Evolutionary conservation across 768 basidiomycete genomes (phyloP).

Genomic region (Cantharellus cinnabarinus): DNA sequence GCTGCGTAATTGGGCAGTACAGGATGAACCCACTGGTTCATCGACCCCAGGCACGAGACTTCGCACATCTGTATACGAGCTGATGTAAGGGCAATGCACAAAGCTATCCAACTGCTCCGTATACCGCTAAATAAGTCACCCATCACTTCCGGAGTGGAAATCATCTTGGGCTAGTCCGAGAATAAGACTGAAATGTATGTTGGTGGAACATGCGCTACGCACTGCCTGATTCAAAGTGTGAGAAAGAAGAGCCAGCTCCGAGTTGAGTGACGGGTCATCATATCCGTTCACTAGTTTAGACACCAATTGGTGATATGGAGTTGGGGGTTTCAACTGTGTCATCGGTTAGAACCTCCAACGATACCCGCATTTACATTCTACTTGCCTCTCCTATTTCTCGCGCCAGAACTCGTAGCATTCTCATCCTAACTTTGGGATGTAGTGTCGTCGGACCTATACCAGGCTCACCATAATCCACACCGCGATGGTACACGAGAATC

Average conservation of each 20-base stretch:
- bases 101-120: too few relatives aligned
- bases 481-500: constrained; percentile 29
- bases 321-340: constrained; percentile 9
- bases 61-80: constrained; percentile 20
- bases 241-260: constrained; percentile 16
- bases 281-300: constrained; percentile 21
- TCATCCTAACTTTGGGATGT: constrained; percentile 27
- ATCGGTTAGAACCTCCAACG: background rate
- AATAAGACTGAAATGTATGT: background rate
- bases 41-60: background rate
- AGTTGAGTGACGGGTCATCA: background rate
- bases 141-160: constrained; percentile 36
- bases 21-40: background rate
- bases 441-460: constrained; percentile 24
- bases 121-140: constrained; percentile 32
- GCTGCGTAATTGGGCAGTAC: background rate
- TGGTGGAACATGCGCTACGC: background rate
- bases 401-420: constrained; percentile 44
- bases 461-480: background rate
- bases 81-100: too few relatives aligned
- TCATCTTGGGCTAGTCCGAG: constrained; percentile 24
- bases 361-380: constrained; percentile 8
- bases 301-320: constrained; percentile 31
- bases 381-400: constrained; percentile 47
- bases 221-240: constrained; percentile 3